These are phyloP conservation scores for Gracilariopsis chorda DNA, from an alignment of 23 red algal species.

Conservation along the genomic window DNA sequence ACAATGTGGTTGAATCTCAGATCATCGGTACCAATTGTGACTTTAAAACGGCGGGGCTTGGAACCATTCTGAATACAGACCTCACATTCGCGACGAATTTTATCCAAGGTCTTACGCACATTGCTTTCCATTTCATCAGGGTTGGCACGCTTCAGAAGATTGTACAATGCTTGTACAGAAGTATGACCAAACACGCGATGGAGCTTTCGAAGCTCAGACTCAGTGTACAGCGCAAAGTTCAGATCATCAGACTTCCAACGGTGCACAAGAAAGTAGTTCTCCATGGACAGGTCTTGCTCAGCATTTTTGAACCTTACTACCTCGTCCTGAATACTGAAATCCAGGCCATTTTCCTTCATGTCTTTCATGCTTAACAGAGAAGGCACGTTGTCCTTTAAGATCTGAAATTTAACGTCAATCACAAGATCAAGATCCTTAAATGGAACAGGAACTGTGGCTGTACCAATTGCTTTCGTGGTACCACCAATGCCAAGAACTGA, in stretches of 20 bases:
- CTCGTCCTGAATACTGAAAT: slow-evolving; percentile 23
- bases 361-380: slow-evolving; percentile 31
- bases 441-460: slow-evolving; percentile 7
- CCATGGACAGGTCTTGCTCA: background rate
- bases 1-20: background rate
- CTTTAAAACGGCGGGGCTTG: slow-evolving; percentile 9
- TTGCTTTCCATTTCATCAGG: background rate
- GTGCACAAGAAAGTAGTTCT: background rate
- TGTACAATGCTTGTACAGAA: slow-evolving; percentile 25
- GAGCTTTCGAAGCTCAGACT: slow-evolving; percentile 17
- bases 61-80: background rate
- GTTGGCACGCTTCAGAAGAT: background rate
- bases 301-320: background rate
- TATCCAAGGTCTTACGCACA: background rate
- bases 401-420: slow-evolving; percentile 31
- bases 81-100: background rate
- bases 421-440: background rate
- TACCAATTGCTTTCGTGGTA: slow-evolving; percentile 5
- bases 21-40: background rate
- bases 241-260: slow-evolving; percentile 4
- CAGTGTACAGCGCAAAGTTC: slow-evolving; percentile 6
- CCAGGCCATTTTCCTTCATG: slow-evolving; percentile 36
- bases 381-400: background rate
- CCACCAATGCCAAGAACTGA: slow-evolving; percentile 11
- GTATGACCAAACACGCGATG: slow-evolving; percentile 11